Evolutionary conservation across 306 rosid species (phyloP), one percentile per base, ranked within the genome.

Genomic region (Malus fusca): DNA sequence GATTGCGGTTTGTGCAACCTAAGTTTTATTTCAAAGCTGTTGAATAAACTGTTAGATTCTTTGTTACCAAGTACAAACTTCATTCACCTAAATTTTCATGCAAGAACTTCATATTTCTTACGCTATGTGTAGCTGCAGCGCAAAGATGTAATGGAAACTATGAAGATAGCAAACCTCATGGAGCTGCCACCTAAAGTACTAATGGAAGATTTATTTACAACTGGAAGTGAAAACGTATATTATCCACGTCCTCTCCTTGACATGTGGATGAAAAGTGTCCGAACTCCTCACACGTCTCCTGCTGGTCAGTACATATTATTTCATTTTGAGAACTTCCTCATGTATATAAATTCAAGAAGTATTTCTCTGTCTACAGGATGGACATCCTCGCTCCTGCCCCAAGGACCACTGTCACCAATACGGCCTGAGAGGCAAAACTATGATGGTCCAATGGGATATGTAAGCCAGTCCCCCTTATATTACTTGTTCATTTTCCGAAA

Each of bases 201-300:
- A 71, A 78, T 80, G 65, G 88, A 79, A 68, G 70, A 78, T 74
- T 85, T 87, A 87, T 87, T 83, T 72, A 68, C 79, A 66, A 78
- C 64, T 55, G 92, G 83, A 81, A 82, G 72, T 69, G 73, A 75
- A 72, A 80, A 82, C 76, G 68, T 88, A 76, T 83, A 92, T 85
- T 95, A 91, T 87, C 98, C 97, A 26, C 68, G 51, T 40, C 90
- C 92, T 74, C 79, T 90, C 68, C 79, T 95, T 48, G 86, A 92
- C 30, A 76, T 88, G 77, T 92, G 96, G 97, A 81, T 67, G 70
- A 89, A 82, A 83, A 88, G 87, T 80, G 80, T 53, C 77, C 87
- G 82, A 69, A 81, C 84, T 61, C 84, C 87, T 67, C 88, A 64
- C 14, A 88, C 75, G 67, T 91, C 87, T 42, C 87, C 87, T 60